Evolutionary conservation across 2,329 filamentous ascomycete genomes (phyloP), one percentile per base, ranked within the genome.

Genomic region (Geosmithia flava): DNA sequence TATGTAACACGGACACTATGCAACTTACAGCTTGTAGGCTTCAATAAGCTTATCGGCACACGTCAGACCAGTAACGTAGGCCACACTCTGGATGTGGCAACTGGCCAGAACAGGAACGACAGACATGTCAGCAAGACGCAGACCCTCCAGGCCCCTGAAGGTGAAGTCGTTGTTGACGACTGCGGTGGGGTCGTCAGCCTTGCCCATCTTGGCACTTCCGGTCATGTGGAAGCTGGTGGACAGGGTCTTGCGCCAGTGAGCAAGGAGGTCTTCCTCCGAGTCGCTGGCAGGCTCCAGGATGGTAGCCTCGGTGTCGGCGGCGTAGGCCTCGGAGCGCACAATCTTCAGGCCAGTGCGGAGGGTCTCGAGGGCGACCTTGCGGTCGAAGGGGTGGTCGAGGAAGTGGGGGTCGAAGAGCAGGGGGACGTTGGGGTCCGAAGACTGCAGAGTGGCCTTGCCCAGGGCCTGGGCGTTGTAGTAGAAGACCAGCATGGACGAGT

Each of bases 151-250:
- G 0, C 74, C 74, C 23, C 67, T 59, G 0, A 78, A 64, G 29
- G 65, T 64, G 44, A 79, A 70, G 7, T 71, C 62, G 1, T 53
- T 62, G 55, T 79, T 73, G 7, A 80, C 73, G 27, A 65, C 72
- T 1, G 70, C 68, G 33, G 68, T 64, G 0, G 50, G 48, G 7
- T 72, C 68, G 15, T 17, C 44, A 0, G 49, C 40, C 51, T 61
- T 68, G 0, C 77, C 78, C 77, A 82, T 82, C 56, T 71, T 72
- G 7, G 67, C 68, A 0, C 78, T 82, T 0, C 75, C 72, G 1
- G 66, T 74, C 70, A 71, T 78, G 57, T 75, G 76, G 72, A 69
- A 80, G 49, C 63, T 74, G 2, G 68, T 74, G 29, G 58, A 64
- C 17, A 67, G 61, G 20, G 59, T 69, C 27, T 68, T 58, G 47